Evolutionary conservation across 225 moss, liverwort and hornwort genomes (phyloP), one percentile per base, ranked within the genome.

Genomic region (Polytrichum formosum): DNA sequence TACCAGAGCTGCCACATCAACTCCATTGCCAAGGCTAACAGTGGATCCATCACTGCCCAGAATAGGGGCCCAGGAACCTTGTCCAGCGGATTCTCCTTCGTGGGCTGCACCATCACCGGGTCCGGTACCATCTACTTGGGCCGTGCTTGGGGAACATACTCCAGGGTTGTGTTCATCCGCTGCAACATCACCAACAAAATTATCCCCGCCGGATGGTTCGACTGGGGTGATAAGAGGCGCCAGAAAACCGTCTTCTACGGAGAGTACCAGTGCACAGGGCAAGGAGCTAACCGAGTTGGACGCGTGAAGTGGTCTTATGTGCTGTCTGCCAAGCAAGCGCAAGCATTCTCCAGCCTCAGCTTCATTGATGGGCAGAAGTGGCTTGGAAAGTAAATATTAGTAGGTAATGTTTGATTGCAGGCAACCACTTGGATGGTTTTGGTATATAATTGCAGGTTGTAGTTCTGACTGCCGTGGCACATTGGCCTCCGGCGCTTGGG

Each of bases 91-190:
- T 88, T 82, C 53, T 88, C 85, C 1, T 85, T 88, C 59, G 82
- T 71, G 19, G 64, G 68, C 62, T 90, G 84, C 66, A 77, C 53
- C 65, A 71, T 90, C 65, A 87, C 87, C 5, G 87, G 89, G 26
- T 71, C 46, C 0, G 82, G 90, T 1, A 81, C 72, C 55, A 79
- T 84, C 18, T 90, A 83, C 21, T 72, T 90, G 58, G 84, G 90
- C 23, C 87, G 90, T 19, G 90, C 87, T 1, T 90, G 84, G 87
- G 87, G 90, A 5, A 79, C 79, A 1, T 90, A 73, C 81, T 90
- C 90, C 8, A 28, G 88, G 26, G 88, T 88, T 1, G 78, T 90
- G 9, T 88, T 85, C 72, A 78, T 83, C 23, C 74, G 62, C 19
- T 88, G 85, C 5, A 83, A 85, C 78, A 82, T 90, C 73, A 79